Evolutionary conservation across 2,329 filamentous ascomycete genomes (phyloP).

Genomic region (Coniosporium tulheliwenetii): DNA sequence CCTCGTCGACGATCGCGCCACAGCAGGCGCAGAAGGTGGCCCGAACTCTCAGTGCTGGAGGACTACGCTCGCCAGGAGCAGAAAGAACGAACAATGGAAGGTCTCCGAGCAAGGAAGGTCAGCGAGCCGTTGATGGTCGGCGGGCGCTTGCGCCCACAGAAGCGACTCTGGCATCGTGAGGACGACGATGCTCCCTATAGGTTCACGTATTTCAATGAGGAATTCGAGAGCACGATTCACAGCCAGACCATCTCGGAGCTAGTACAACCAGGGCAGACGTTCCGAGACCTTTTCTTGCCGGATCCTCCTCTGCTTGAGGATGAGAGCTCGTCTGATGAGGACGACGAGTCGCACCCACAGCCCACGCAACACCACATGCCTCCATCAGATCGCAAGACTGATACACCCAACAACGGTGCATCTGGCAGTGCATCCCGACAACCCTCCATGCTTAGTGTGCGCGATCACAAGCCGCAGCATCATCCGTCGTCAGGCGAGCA

Average conservation of each 20-base stretch:
- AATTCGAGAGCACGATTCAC: constrained; percentile 90
- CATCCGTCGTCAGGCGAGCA: constrained; percentile 17
- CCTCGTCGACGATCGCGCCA: constrained; percentile 48
- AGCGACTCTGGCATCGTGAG: constrained; percentile 67
- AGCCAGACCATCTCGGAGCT: constrained; percentile 90
- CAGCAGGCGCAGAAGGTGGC: constrained; percentile 39
- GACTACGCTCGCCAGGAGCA: constrained; percentile 88
- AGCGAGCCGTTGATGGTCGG: constrained; percentile 88
- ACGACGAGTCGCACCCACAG: constrained; percentile 25
- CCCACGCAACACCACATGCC: constrained; percentile 1
- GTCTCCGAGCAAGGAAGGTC: constrained; percentile 75
- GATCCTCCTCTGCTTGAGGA: constrained; percentile 65
- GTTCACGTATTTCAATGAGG: constrained; percentile 98
- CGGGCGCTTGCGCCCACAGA: constrained; percentile 66
- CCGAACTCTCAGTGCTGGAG: constrained; percentile 67
- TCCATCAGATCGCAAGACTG: constrained; percentile 16
- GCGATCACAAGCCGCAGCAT: constrained; percentile 17
- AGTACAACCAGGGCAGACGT: constrained; percentile 68
- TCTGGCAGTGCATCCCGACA: constrained; percentile 16
- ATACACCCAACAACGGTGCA: constrained; percentile 7
- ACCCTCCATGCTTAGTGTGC: constrained; percentile 13
- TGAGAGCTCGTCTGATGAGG: constrained; percentile 50
- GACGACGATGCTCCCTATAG: constrained; percentile 85
- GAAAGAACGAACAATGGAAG: constrained; percentile 62
- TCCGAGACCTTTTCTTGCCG: constrained; percentile 79